phyloP scores from a whole-genome alignment of 176 grass and related monocot genomes.

The Tuctoria greenei region DNA sequence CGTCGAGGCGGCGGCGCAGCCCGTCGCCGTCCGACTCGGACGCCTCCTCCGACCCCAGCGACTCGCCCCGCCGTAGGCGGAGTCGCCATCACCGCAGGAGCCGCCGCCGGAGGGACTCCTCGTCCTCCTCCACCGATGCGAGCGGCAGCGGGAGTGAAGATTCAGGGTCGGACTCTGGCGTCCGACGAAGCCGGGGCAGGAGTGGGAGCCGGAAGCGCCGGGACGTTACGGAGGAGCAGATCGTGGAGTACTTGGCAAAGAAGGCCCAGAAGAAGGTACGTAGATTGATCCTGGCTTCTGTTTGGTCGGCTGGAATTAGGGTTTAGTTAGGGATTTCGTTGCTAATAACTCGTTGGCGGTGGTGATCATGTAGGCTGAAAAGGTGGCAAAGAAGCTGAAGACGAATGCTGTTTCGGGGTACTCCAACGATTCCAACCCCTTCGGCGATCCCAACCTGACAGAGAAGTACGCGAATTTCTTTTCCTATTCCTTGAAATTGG shows the following conservation, averaged over 20 bases:
- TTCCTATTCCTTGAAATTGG: not conserved
- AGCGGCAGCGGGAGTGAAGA: slow-evolving; percentile 45
- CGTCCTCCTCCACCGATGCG: slow-evolving; percentile 43
- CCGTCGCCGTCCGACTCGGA: slow-evolving; percentile 47
- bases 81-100: slow-evolving; percentile 35
- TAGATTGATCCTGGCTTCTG: not conserved
- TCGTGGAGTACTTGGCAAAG: slow-evolving; percentile 80
- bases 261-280: slow-evolving; percentile 91
- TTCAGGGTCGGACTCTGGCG: slow-evolving; percentile 51
- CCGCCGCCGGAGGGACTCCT: slow-evolving; percentile 42
- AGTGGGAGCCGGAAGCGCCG: slow-evolving; percentile 30
- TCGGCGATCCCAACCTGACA: slow-evolving; percentile 81
- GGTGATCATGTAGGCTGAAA: slow-evolving; percentile 56
- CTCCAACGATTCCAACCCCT: slow-evolving; percentile 89
- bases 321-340: slow-evolving; percentile 1
- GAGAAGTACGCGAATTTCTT: slow-evolving; percentile 57
- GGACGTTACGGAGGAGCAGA: slow-evolving; percentile 82
- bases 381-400: slow-evolving; percentile 97
- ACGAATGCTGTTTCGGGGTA: slow-evolving; percentile 69
- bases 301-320: not conserved
- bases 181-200: not conserved
- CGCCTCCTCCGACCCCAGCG: slow-evolving; percentile 20
- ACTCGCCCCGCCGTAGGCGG: slow-evolving; percentile 26
- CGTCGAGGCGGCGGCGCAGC: slow-evolving; percentile 36
- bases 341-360: not conserved